These are phyloP conservation scores for Copromyces sp. DNA, from an alignment of 495 filamentous ascomycete genomes.

Conservation along the genomic window DNA sequence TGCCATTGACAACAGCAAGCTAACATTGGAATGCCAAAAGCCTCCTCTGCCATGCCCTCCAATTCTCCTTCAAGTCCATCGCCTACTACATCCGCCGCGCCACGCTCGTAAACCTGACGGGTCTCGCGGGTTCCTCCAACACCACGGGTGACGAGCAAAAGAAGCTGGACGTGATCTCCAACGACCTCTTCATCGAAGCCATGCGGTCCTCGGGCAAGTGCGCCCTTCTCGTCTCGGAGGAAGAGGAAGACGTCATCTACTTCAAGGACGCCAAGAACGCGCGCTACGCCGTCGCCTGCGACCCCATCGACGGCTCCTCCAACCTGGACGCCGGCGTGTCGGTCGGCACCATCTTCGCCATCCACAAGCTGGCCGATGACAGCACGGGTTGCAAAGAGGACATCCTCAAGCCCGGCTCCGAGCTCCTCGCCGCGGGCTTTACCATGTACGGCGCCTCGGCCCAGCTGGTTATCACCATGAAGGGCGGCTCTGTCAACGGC, in stretches of 20 bases:
- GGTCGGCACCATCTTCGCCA: constrained; percentile 94
- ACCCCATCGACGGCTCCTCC: constrained; percentile 95
- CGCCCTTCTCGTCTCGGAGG: constrained; percentile 85
- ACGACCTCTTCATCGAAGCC: constrained; percentile 90
- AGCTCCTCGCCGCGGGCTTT: constrained; percentile 88
- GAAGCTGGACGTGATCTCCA: constrained; percentile 98
- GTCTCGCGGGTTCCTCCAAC: constrained; percentile 90
- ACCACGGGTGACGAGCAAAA: constrained; percentile 96
- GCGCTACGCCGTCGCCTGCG: constrained; percentile 91
- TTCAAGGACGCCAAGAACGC: constrained; percentile 73
- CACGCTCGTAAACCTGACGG: constrained; percentile 92
- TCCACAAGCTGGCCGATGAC: constrained; percentile 73
- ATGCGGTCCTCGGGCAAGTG: constrained; percentile 89
- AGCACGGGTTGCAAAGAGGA: constrained; percentile 67
- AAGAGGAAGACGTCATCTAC: constrained; percentile 83
- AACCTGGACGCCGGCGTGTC: constrained; percentile 97
- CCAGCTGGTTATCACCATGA: constrained; percentile 95
- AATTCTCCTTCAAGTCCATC: constrained; percentile 99
- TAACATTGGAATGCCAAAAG: constrained; percentile 29
- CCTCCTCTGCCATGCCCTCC: constrained; percentile 90
- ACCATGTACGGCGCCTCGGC: constrained; percentile 99
- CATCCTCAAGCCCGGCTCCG: constrained; percentile 76
- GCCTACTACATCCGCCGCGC: constrained; percentile 98
- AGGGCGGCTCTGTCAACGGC: constrained; percentile 83
- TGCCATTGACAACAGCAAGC: neutral